Conservation (phyloP, 306 rosid genomes). For the Biancaea sappan region DNA sequence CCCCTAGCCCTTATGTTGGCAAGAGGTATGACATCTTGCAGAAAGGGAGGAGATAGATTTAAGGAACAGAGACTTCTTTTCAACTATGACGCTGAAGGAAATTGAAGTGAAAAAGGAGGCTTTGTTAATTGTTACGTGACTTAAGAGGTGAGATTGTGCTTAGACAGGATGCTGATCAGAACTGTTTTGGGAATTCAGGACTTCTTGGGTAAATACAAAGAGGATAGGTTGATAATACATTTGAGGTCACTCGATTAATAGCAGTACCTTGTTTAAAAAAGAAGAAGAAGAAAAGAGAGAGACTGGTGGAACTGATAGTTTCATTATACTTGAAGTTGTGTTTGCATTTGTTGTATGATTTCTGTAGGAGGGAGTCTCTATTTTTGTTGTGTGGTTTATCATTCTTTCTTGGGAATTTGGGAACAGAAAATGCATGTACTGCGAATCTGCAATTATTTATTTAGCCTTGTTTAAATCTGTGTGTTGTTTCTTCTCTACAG, state of each 20-base stretch:
- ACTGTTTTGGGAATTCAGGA: neutral
- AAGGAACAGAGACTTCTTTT: neutral
- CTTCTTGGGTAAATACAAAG: slow-evolving; percentile 5
- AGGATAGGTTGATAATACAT: slow-evolving; percentile 12
- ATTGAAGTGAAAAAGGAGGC: slow-evolving; percentile 9
- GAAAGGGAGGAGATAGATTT: neutral
- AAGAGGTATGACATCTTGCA: neutral
- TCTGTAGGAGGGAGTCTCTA: neutral
- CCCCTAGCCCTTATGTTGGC: neutral
- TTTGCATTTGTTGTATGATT: slow-evolving; percentile 9
- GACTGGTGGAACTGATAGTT: neutral
- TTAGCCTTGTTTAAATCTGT: slow-evolving; percentile 12
- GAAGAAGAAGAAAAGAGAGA: no score
- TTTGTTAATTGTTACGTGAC: neutral
- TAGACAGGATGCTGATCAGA: neutral
- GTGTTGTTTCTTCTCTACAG: slow-evolving; percentile 43
- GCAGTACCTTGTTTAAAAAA: neutral
- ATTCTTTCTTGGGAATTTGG: slow-evolving; percentile 12
- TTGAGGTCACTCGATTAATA: neutral
- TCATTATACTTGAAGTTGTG: slow-evolving; percentile 14
- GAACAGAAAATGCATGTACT: slow-evolving; percentile 5
- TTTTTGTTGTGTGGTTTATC: slow-evolving; percentile 7
- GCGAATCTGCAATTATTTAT: neutral
- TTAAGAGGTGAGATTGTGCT: neutral
- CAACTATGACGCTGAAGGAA: neutral